A percentile compares a stretch with the other conserved stretches of the same genome.
Conservation (phyloP, 2,329 filamentous ascomycete genomes). For the Colletotrichum gigasporum region DNA sequence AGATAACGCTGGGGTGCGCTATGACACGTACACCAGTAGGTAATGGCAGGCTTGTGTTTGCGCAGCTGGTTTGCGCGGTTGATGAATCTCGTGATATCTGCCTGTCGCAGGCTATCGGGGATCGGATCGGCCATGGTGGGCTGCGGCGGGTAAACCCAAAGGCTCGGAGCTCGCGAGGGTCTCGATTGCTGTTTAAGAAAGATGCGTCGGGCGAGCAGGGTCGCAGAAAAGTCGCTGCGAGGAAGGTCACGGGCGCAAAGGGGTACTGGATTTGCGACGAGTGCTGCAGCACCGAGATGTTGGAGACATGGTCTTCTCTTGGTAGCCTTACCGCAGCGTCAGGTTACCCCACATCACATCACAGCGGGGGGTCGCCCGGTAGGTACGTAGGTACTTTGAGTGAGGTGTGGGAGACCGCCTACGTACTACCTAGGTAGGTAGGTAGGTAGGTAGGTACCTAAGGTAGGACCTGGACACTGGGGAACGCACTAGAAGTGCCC, state of each 20-base stretch:
- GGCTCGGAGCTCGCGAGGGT: background rate
- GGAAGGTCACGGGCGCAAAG: slow-evolving; percentile 23
- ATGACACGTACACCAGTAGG: slow-evolving; percentile 87
- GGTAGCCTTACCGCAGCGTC: slow-evolving; percentile 7
- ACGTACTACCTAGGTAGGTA: background rate
- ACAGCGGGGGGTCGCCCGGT: slow-evolving; percentile 23
- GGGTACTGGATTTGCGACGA: slow-evolving; percentile 15
- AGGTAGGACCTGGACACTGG: background rate
- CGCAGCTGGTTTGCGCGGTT: slow-evolving; percentile 86
- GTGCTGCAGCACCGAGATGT: slow-evolving; percentile 10
- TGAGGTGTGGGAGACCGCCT: background rate
- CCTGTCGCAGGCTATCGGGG: slow-evolving; percentile 77
- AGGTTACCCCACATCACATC: slow-evolving; percentile 19
- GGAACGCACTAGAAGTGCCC: background rate
- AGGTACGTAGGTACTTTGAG: too few relatives aligned
- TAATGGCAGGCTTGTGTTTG: slow-evolving; percentile 83
- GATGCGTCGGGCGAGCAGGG: background rate
- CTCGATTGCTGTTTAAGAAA: background rate
- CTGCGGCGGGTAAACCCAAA: background rate
- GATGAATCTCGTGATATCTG: slow-evolving; percentile 86
- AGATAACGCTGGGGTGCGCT: background rate
- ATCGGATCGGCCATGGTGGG: slow-evolving; percentile 76
- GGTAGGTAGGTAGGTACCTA: background rate
- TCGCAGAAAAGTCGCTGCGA: background rate
- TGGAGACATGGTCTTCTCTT: slow-evolving; percentile 16